A percentile compares a stretch with the other conserved stretches of the same genome.
Evolutionary conservation across 169 alveolate genomes (phyloP).

Genomic region (Plasmodium malariae): DNA sequence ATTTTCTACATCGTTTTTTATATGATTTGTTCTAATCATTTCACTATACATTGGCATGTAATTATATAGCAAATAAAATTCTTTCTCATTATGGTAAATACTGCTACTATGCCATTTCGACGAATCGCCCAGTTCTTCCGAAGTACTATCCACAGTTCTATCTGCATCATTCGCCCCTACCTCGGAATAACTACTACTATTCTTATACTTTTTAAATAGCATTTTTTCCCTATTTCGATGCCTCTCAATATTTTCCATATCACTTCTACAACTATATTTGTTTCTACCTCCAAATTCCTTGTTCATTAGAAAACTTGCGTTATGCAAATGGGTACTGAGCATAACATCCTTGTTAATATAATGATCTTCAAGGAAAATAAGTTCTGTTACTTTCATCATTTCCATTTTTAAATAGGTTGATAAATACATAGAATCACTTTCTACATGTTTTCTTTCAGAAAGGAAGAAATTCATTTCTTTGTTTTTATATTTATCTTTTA

Average conservation of each 20-base stretch:
- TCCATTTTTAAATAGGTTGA: constrained; percentile 34
- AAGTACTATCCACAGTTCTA: background rate
- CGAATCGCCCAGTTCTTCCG: background rate
- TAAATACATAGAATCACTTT: constrained; percentile 74
- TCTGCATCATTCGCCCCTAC: too few relatives aligned
- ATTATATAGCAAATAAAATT: constrained; percentile 44
- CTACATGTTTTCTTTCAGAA: constrained; percentile 20
- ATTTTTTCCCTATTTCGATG: constrained; percentile 12
- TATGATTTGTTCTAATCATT: constrained; percentile 5
- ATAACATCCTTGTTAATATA: constrained; percentile 74
- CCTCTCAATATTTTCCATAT: constrained; percentile 10
- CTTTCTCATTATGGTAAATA: constrained; percentile 4
- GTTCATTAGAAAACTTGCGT: constrained; percentile 5
- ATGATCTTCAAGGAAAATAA: constrained; percentile 49
- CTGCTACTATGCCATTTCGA: background rate
- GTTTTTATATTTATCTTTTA: constrained; percentile 30
- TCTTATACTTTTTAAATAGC: constrained; percentile 17
- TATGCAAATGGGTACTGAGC: constrained; percentile 74
- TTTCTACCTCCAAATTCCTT: background rate
- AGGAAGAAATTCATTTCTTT: constrained; percentile 12
- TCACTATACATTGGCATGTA: constrained; percentile 74
- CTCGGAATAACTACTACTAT: background rate
- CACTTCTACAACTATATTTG: background rate
- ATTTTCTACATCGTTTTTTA: background rate
- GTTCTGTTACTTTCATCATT: constrained; percentile 63